These are phyloP conservation scores for Ophiocordyceps camponoti-saundersi DNA, from an alignment of 2,329 filamentous ascomycete genomes.

Conservation along the genomic window DNA sequence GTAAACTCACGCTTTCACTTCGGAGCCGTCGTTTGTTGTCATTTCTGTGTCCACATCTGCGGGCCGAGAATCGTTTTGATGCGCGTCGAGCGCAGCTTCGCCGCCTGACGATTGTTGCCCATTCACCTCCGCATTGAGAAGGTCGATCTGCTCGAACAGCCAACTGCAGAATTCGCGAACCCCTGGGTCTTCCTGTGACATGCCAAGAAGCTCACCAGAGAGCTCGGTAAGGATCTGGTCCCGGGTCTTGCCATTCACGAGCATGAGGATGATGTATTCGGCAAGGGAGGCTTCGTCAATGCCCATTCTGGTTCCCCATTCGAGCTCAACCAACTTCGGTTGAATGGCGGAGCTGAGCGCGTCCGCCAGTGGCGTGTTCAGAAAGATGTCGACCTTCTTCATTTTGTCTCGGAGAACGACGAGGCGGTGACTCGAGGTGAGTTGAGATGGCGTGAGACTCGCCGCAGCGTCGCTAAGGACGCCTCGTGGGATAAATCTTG, in stretches of 20 bases:
- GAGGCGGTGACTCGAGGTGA: neutral
- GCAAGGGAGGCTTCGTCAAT: constrained; percentile 66
- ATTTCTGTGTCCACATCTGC: constrained; percentile 54
- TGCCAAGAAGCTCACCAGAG: constrained; percentile 67
- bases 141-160: constrained; percentile 78
- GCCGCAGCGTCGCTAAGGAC: neutral
- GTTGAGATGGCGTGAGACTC: neutral
- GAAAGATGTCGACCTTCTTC: constrained; percentile 61
- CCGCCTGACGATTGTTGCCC: constrained; percentile 20
- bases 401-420: neutral
- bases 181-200: constrained; percentile 67
- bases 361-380: constrained; percentile 69
- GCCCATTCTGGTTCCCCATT: constrained; percentile 67
- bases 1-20: constrained; percentile 40
- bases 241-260: constrained; percentile 86
- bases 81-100: constrained; percentile 12
- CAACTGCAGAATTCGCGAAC: constrained; percentile 75
- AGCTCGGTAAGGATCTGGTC: constrained; percentile 80
- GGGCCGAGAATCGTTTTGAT: constrained; percentile 16
- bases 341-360: constrained; percentile 71
- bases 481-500: neutral
- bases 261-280: constrained; percentile 95
- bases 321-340: constrained; percentile 80
- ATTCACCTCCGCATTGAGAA: constrained; percentile 46
- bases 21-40: constrained; percentile 35